phyloP scores from a whole-genome alignment of 768 basidiomycete genomes.

The Dendrothele bispora region DNA sequence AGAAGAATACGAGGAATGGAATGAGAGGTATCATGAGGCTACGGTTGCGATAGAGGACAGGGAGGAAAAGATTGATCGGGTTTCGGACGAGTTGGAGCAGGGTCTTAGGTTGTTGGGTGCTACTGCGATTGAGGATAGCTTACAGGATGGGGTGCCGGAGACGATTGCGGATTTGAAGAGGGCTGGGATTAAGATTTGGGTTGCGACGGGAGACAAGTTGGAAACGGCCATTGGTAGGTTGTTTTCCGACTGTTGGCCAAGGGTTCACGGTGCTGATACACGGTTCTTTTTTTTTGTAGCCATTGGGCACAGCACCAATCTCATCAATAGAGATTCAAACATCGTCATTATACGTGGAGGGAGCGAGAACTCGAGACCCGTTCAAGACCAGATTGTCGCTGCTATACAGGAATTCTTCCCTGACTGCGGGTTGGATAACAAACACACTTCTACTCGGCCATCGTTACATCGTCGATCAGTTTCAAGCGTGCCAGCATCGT shows the following conservation, averaged over 20 bases:
- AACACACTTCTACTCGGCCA: slow-evolving; percentile 11
- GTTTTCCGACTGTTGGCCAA: too few relatives aligned
- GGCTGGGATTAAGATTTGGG: slow-evolving; percentile 98
- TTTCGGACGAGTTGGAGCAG: slow-evolving; percentile 79
- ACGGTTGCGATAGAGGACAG: slow-evolving; percentile 75
- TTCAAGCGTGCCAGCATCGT: too few relatives aligned
- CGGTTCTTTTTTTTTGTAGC: slow-evolving; percentile 41
- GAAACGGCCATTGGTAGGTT: slow-evolving; percentile 88
- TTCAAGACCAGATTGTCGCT: slow-evolving; percentile 76
- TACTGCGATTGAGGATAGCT: slow-evolving; percentile 95
- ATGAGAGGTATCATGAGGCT: slow-evolving; percentile 76
- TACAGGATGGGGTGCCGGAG: slow-evolving; percentile 99
- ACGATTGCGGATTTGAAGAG: slow-evolving; percentile 92
- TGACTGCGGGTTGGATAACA: slow-evolving; percentile 26
- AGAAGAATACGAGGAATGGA: slow-evolving; percentile 82
- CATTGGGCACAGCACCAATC: slow-evolving; percentile 95
- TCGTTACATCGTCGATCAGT: background rate
- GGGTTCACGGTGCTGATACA: background rate
- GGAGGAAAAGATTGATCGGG: slow-evolving; percentile 73
- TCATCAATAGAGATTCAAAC: slow-evolving; percentile 87
- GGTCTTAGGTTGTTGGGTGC: too few relatives aligned
- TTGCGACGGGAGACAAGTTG: slow-evolving; percentile 96
- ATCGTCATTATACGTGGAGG: slow-evolving; percentile 90
- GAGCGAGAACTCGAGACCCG: slow-evolving; percentile 51
- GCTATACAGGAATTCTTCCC: slow-evolving; percentile 92